Conservation (phyloP, 257 asterid species). For the Nicotiana tabacum region DNA sequence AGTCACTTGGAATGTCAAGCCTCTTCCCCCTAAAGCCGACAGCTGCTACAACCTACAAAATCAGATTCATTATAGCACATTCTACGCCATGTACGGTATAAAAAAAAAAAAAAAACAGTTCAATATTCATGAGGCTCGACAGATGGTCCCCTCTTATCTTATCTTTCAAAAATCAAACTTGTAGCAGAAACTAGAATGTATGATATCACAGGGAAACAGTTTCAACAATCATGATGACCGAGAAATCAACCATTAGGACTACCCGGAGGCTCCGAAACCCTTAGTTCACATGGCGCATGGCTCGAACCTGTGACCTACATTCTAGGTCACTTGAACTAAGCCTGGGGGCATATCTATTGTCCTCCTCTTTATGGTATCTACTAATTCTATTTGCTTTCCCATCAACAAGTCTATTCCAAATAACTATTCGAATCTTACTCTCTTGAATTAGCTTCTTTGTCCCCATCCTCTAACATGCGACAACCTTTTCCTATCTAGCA, state of each 20-base stretch:
- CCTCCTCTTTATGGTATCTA: no score
- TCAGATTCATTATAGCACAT: constrained; percentile 12
- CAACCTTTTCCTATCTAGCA: not conserved
- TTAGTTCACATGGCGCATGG: no score
- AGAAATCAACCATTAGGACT: no score
- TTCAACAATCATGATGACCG: not conserved
- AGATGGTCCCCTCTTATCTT: not conserved
- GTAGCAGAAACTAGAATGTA: constrained; percentile 5
- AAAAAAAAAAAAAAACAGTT: not conserved
- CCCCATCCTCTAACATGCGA: not conserved
- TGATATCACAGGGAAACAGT: not conserved
- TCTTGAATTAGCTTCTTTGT: not conserved
- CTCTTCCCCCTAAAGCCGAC: constrained; percentile 79
- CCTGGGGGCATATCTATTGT: no score
- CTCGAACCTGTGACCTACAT: no score
- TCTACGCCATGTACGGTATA: not conserved
- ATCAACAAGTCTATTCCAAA: not conserved
- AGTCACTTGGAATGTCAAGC: constrained; percentile 69
- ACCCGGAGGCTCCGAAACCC: no score
- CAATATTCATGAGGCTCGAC: not conserved
- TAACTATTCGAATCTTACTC: not conserved
- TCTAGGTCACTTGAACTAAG: no score
- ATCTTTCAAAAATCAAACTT: constrained; percentile 6
- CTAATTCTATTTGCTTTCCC: not conserved
- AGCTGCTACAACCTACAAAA: constrained; percentile 85